Evolutionary conservation across 352 stramenopile genomes (phyloP), one percentile per base, ranked within the genome.

Genomic region (Phytophthora melonis): DNA sequence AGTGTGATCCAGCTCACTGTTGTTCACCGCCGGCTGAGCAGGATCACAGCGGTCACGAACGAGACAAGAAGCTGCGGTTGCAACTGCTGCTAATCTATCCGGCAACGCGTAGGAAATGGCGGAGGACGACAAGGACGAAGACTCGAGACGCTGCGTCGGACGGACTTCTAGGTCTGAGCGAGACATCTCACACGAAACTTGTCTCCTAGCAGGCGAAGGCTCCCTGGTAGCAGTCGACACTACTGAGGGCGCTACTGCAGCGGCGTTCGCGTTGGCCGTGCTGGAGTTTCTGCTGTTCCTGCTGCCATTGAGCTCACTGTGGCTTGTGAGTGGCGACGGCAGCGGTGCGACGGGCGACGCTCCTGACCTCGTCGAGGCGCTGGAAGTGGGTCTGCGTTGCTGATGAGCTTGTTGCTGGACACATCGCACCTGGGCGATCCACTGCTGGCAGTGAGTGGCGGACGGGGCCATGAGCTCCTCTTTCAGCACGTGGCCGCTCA

Each of bases 401-500:
- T 79, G 72, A 41, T 81, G 78, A 14, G 75, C 81, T 19, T 81
- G 72, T 5, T 83, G 75, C 47, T 87, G 75, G 1, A 78, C 76
- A 5, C 78, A 72, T 39, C 59, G 77, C 9, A 95, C 74, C 5
- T 82, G 70, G 9, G 79, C 63, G 10, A 95, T 81, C 75, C 85
- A 93, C 58, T 89, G 75, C 60, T 86, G 74, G 32, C 88, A 93
- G 59, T 90, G 82, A 59, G 83, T 81, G 5, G 83, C 74, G 2
- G 88, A 92, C 30, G 86, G 78, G 30, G 86, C 88, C 88, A 93
- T 95, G 50, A 93, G 80, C 63, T 95, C 80, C 66, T 92, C 80
- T 66, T 68, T 79, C 32, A 65, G 18, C 50, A 63, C 47, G 53
- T 72, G 27, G 67, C 73, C 34, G 18, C 58, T 73, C 56, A 57